Evolutionary conservation across 2,329 filamentous ascomycete genomes (phyloP).

Genomic region (Cercospora zeae-maydis): DNA sequence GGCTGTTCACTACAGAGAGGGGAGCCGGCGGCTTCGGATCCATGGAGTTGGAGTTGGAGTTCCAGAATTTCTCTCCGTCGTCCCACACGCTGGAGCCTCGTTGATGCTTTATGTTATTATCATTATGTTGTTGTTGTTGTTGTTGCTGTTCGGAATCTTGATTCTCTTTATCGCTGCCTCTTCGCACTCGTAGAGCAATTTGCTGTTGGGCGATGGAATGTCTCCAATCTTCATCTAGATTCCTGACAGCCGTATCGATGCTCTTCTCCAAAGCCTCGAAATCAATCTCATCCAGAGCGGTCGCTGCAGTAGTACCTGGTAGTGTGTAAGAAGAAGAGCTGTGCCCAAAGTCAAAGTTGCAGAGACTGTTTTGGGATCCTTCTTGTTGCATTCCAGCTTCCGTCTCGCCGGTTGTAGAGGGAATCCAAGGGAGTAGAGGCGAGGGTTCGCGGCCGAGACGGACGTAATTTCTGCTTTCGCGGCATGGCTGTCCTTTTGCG

Average conservation of each 20-base stretch:
- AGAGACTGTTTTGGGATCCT: slow-evolving; percentile 17
- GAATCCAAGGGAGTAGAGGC: slow-evolving; percentile 34
- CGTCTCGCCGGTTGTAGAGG: slow-evolving; percentile 11
- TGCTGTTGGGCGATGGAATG: neutral
- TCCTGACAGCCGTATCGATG: slow-evolving; percentile 29
- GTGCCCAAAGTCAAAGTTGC: slow-evolving; percentile 29
- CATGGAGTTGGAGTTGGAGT: neutral
- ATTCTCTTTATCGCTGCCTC: slow-evolving; percentile 9
- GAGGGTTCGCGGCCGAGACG: slow-evolving; percentile 41
- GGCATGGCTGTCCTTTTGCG: slow-evolving; percentile 24
- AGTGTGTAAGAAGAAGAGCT: slow-evolving; percentile 6
- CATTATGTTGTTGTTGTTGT: neutral
- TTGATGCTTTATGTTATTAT: neutral
- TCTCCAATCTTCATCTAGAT: slow-evolving; percentile 23
- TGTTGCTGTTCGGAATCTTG: neutral
- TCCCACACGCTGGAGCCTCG: slow-evolving; percentile 38
- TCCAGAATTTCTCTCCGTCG: slow-evolving; percentile 36
- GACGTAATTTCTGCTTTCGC: slow-evolving; percentile 39
- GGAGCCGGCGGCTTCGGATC: neutral
- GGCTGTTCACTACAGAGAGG: neutral
- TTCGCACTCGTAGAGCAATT: neutral
- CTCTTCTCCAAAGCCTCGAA: slow-evolving; percentile 22
- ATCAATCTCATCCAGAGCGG: slow-evolving; percentile 30
- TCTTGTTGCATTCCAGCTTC: neutral
- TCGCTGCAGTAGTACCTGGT: neutral